phyloP scores from a whole-genome alignment of 305 asterid species.

The Lippia alba region DNA sequence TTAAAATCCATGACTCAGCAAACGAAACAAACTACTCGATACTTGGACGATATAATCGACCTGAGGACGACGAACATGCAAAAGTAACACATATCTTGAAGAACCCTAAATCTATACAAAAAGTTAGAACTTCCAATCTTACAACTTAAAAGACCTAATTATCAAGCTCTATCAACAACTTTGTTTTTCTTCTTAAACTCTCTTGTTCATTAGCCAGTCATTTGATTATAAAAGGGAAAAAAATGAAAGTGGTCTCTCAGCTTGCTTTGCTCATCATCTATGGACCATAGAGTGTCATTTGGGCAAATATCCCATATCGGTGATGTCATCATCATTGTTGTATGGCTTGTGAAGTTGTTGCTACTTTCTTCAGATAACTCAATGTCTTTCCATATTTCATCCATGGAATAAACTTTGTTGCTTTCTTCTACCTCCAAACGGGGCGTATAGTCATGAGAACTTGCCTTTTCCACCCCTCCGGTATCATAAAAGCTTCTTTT shows the following conservation, averaged over 20 bases:
- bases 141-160: conserved; percentile 17
- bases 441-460: conserved; percentile 12
- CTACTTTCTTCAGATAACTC: conserved; percentile 47
- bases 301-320: conserved; percentile 50
- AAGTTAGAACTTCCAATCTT: conserved; percentile 36
- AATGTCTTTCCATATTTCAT: conserved; percentile 72
- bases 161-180: conserved; percentile 38
- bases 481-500: conserved; percentile 70
- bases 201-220: conserved; percentile 39
- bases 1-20: too few relatives aligned
- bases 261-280: conserved; percentile 46
- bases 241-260: conserved; percentile 38
- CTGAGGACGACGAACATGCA: background rate
- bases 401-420: conserved; percentile 62
- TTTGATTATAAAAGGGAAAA: conserved; percentile 42
- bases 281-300: conserved; percentile 46
- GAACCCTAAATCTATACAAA: conserved; percentile 34
- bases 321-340: conserved; percentile 21
- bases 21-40: too few relatives aligned
- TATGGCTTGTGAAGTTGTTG: conserved; percentile 31
- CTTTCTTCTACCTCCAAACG: conserved; percentile 40
- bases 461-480: conserved; percentile 43
- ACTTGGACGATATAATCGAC: conserved; percentile 5
- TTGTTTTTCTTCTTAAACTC: background rate
- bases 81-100: conserved; percentile 16